Conservation (phyloP, 495 filamentous ascomycete species). For the Penicillium odoratum region DNA sequence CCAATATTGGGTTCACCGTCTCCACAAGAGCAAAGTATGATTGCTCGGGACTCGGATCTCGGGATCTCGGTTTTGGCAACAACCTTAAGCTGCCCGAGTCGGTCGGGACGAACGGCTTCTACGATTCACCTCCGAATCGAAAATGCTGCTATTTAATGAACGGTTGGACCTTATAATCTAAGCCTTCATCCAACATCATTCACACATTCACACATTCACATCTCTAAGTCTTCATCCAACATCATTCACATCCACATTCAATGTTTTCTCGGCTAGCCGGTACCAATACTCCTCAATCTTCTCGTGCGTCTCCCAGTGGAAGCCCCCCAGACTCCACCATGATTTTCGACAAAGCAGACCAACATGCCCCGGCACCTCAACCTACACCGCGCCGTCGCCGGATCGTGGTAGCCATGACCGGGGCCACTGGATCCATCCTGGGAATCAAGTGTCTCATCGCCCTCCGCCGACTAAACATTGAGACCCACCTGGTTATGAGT, state of each 20-base stretch:
- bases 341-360: conserved; percentile 2
- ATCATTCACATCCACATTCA: background rate
- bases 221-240: too few relatives aligned
- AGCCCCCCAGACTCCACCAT: conserved; percentile 7
- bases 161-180: background rate
- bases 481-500: conserved; percentile 44
- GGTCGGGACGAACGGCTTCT: background rate
- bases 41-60: conserved; percentile 5
- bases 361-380: conserved; percentile 1
- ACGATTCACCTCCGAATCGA: too few relatives aligned
- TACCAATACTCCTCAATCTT: conserved; percentile 23
- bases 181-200: background rate
- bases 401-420: conserved; percentile 47
- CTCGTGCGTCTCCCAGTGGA: conserved; percentile 13
- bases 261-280: conserved; percentile 23
- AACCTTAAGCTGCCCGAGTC: conserved; percentile 9
- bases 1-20: too few relatives aligned
- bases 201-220: too few relatives aligned
- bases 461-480: conserved; percentile 38
- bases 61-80: too few relatives aligned
- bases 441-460: conserved; percentile 39
- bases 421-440: conserved; percentile 41
- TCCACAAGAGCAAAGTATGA: too few relatives aligned
- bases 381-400: conserved; percentile 12
- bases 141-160: background rate